Evolutionary conservation across 441 rosid genomes (phyloP).

Genomic region (Euphorbia schlechtendalii): DNA sequence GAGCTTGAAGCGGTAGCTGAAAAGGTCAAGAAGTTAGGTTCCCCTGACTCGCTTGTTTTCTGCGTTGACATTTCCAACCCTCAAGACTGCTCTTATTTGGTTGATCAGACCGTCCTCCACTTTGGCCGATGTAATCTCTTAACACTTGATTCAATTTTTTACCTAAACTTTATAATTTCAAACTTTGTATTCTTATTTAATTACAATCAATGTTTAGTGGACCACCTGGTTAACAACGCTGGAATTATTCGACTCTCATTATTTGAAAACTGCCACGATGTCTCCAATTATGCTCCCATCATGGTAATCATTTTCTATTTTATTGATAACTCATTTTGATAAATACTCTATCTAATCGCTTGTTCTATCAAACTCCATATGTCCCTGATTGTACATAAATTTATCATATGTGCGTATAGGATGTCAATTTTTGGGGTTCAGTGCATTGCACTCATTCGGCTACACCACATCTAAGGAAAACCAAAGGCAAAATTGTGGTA

Average conservation of each 20-base stretch:
- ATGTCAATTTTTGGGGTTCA: conserved; percentile 30
- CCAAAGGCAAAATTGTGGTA: too few relatives aligned
- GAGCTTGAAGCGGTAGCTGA: conserved; percentile 31
- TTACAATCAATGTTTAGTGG: conserved; percentile 23
- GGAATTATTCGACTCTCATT: conserved; percentile 15
- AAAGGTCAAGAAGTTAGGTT: conserved; percentile 32
- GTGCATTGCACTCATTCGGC: conserved; percentile 28
- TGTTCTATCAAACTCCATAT: too few relatives aligned
- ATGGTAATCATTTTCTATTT: background rate
- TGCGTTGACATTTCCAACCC: conserved; percentile 38
- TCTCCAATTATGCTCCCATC: conserved; percentile 5
- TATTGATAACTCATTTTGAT: too few relatives aligned
- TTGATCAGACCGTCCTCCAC: conserved; percentile 29
- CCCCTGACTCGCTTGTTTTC: conserved; percentile 34
- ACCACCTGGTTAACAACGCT: conserved; percentile 41
- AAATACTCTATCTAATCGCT: too few relatives aligned
- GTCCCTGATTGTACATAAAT: too few relatives aligned
- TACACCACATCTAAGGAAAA: conserved; percentile 26
- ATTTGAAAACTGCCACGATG: conserved; percentile 14
- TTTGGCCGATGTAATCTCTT: conserved; percentile 44
- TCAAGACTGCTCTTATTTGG: conserved; percentile 39
- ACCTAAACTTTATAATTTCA: too few relatives aligned
- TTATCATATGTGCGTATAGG: conserved; percentile 22
- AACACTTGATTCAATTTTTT: too few relatives aligned
- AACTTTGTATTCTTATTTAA: too few relatives aligned